These are phyloP conservation scores for Fusarium chlamydosporum DNA, from an alignment of 2,329 filamentous ascomycete species.

Conservation along the genomic window DNA sequence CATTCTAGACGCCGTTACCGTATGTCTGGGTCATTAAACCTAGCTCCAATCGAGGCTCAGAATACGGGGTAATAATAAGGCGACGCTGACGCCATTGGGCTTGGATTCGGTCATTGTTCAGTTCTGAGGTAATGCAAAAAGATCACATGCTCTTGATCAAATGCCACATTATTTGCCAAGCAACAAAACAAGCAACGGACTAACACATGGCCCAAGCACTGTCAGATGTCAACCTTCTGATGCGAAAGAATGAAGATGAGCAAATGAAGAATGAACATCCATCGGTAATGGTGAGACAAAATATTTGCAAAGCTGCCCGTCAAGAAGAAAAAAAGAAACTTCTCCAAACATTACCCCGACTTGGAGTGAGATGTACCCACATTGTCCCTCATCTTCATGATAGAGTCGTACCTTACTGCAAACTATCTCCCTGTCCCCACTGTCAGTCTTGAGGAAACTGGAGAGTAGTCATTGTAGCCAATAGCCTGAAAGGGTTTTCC, in stretches of 20 bases:
- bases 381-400: constrained; percentile 30
- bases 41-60: neutral
- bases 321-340: constrained; percentile 9
- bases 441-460: constrained; percentile 10
- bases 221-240: constrained; percentile 13
- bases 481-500: neutral
- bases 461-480: neutral
- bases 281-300: neutral
- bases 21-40: neutral
- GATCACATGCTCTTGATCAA: constrained; percentile 13
- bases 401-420: neutral
- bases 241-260: neutral
- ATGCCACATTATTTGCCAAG: constrained; percentile 18
- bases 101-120: constrained; percentile 4
- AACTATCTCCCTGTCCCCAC: constrained; percentile 19
- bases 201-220: constrained; percentile 22
- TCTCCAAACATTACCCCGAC: constrained; percentile 42
- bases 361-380: constrained; percentile 29
- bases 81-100: constrained; percentile 15
- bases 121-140: neutral
- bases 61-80: constrained; percentile 8
- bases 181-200: constrained; percentile 20
- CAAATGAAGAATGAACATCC: neutral
- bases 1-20: constrained; percentile 14
- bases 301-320: neutral